Evolutionary conservation across 108 stramenopile species (phyloP), one percentile per base, ranked within the genome.

Genomic region (Thalassiosira profunda): DNA sequence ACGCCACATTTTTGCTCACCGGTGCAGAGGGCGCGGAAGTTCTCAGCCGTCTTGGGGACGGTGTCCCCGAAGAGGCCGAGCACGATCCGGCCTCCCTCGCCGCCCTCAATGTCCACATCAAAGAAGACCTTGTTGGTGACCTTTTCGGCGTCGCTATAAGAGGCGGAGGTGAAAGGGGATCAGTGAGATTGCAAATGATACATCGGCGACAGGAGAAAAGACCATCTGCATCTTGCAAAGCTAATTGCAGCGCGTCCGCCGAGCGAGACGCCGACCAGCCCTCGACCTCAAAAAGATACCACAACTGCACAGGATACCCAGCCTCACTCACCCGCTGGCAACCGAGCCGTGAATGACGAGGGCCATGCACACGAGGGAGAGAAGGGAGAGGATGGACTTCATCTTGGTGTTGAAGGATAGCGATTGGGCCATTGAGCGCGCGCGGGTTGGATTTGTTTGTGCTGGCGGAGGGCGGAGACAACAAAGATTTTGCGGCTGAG

Each of bases 21-120:
- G 2, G 89, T 90, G 38, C 89, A 86, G 8, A 76, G 43, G 36
- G 74, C 71, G 45, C 79, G 52, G 49, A 93, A 93, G 70, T 93
- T 93, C 68, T 97, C 97, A 17, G 96, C 95, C 0, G 97, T 98
- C 72, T 94, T 95, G 53, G 98, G 98, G 6, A 97, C 98, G 15
- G 89, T 83, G 43, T 95, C 91, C 3, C 86, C 81, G 59, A 70
- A 85, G 9, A 99, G 80, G 58, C 94, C 93, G 86, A 99, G 94
- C 44, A 81, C 59, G 44, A 99, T 90, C 21, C 96, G 84, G n/a
- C 96, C 97, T 7, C 69, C 87, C 0, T 57, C 42, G 57, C 82
- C 57, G 58, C 92, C 97, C 30, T 87, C 95, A 75, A 96, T 89
- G 55, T 74, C 76, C 45, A 96, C 87, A 63, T 94, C 93, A 62